Evolutionary conservation across 345 rosid genomes (phyloP).

Genomic region (Trapa bicornis): DNA sequence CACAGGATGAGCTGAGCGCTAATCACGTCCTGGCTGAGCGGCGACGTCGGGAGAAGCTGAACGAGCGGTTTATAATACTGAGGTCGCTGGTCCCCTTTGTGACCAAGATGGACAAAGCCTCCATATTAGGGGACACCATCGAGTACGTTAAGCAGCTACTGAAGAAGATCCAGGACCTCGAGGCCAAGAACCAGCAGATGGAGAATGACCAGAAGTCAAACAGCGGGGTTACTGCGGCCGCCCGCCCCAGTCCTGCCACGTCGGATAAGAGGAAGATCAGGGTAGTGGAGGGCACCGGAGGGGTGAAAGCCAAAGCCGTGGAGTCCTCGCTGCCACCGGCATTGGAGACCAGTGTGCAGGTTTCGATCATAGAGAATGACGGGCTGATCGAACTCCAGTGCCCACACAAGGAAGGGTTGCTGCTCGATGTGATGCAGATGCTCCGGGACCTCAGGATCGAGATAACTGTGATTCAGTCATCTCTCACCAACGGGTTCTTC

Average conservation of each 20-base stretch:
- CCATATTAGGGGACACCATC: conserved; percentile 88
- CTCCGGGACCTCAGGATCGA: conserved; percentile 65
- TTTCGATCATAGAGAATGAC: conserved; percentile 89
- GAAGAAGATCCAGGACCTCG: conserved; percentile 72
- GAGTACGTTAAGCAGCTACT: conserved; percentile 84
- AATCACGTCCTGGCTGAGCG: conserved; percentile 92
- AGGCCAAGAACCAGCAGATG: conserved; percentile 32
- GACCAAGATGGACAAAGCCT: conserved; percentile 96
- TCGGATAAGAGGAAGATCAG: conserved; percentile 46
- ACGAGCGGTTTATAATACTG: conserved; percentile 67
- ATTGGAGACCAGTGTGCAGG: conserved; percentile 42
- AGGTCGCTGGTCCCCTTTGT: conserved; percentile 93
- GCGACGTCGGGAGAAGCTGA: conserved; percentile 87
- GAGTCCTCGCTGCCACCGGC: conserved; percentile 8
- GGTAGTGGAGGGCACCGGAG: conserved; percentile 25
- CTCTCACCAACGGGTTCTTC: conserved; percentile 36
- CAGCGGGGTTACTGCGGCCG: conserved; percentile 5
- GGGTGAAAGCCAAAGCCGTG: conserved; percentile 36
- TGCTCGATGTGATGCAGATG: conserved; percentile 70
- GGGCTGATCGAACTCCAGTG: conserved; percentile 79
- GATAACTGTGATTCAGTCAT: conserved; percentile 57
- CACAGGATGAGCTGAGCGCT: conserved; percentile 65
- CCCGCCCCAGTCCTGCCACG: conserved; percentile 14
- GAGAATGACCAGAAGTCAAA: conserved; percentile 30
- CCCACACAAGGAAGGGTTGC: conserved; percentile 57